Evolutionary conservation across 495 filamentous ascomycete species (phyloP).

Genomic region (Trichoderma gamsii): DNA sequence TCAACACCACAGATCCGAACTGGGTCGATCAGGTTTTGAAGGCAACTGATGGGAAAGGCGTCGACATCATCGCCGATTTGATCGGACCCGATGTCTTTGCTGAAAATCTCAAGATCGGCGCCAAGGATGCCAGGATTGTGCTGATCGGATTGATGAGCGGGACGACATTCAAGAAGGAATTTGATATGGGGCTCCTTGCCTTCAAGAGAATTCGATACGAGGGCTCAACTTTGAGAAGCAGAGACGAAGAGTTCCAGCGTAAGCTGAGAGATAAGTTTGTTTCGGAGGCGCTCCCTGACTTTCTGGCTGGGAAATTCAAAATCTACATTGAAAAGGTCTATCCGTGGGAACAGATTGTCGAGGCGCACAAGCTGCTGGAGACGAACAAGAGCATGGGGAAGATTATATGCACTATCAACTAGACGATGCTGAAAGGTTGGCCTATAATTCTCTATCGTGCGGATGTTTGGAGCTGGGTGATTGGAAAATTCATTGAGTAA

Average conservation of each 20-base stretch:
- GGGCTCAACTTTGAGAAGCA: constrained; percentile 73
- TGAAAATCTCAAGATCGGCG: constrained; percentile 67
- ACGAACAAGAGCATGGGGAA: constrained; percentile 79
- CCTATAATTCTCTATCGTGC: too few species aligned
- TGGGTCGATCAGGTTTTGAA: constrained; percentile 63
- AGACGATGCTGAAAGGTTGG: background rate
- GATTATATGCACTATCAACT: constrained; percentile 43
- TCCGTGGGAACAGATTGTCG: constrained; percentile 64
- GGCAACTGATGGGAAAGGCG: constrained; percentile 43
- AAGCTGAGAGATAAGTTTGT: constrained; percentile 67
- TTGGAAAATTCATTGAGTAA: too few species aligned
- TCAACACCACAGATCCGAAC: constrained; percentile 71
- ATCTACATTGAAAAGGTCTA: constrained; percentile 75
- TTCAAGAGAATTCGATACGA: constrained; percentile 68
- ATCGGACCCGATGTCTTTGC: constrained; percentile 72
- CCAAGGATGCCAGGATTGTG: constrained; percentile 69
- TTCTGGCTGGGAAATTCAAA: constrained; percentile 39
- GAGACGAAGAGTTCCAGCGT: constrained; percentile 73
- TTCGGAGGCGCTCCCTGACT: constrained; percentile 55
- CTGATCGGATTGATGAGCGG: constrained; percentile 67
- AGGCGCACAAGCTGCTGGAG: constrained; percentile 79
- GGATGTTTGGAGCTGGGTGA: too few species aligned
- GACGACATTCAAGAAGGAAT: constrained; percentile 47
- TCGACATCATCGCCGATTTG: constrained; percentile 81
- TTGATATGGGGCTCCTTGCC: constrained; percentile 63